These are phyloP conservation scores for Glycine tomentella DNA, from an alignment of 306 rosid genomes.

Conservation along the genomic window DNA sequence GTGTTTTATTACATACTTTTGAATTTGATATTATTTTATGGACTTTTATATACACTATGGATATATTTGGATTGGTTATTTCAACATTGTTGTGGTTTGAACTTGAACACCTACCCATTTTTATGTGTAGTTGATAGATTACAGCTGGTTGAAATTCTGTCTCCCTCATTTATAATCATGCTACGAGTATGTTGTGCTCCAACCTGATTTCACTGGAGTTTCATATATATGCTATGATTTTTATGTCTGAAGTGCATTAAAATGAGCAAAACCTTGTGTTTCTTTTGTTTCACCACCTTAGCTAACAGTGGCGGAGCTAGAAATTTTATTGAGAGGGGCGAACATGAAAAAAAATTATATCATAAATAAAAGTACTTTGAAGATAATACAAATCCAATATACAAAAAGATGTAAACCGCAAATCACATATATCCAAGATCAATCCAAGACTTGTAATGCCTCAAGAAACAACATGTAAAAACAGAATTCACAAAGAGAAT, in stretches of 20 bases:
- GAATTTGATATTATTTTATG: not conserved
- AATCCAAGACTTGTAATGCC: too few species aligned
- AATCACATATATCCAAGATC: too few species aligned
- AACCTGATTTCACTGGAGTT: conserved; percentile 6
- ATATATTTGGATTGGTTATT: conserved; percentile 22
- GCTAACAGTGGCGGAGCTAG: too few species aligned
- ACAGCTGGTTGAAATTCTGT: conserved; percentile 1
- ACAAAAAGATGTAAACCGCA: too few species aligned
- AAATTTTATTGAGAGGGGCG: too few species aligned
- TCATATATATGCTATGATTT: not conserved
- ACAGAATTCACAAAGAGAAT: too few species aligned
- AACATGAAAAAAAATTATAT: too few species aligned
- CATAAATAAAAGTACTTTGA: too few species aligned
- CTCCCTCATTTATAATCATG: not conserved
- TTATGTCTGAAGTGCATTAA: not conserved
- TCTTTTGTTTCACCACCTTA: not conserved
- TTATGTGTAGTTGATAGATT: not conserved
- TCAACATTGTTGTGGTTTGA: conserved; percentile 6
- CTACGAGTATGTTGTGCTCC: conserved; percentile 27
- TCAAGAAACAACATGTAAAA: too few species aligned
- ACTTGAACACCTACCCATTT: not conserved
- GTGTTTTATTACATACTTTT: not conserved
- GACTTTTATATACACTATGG: not conserved
- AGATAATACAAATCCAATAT: too few species aligned
- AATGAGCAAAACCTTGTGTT: not conserved